phyloP scores from a whole-genome alignment of 2,329 filamentous ascomycete genomes.

The Aspergillus awamori region DNA sequence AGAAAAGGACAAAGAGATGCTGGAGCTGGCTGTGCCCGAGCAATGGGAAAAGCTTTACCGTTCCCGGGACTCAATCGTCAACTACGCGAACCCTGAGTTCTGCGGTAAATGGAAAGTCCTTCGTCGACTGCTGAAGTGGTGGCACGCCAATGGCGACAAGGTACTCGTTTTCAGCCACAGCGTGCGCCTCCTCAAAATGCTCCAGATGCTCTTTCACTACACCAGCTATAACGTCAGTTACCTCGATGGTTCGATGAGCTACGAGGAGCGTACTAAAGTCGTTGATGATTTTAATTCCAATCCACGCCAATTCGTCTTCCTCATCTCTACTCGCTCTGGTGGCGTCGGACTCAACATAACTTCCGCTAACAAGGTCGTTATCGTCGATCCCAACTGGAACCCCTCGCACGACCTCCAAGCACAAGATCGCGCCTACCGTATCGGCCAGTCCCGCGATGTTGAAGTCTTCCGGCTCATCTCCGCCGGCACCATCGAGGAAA shows the following conservation, averaged over 20 bases:
- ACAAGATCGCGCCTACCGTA: conserved; percentile 93
- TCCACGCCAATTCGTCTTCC: conserved; percentile 84
- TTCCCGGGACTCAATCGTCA: conserved; percentile 75
- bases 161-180: conserved; percentile 95
- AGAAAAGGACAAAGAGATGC: conserved; percentile 71
- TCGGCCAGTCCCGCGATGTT: conserved; percentile 88
- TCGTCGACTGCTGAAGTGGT: conserved; percentile 82
- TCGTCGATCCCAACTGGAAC: conserved; percentile 98
- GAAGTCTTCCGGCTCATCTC: conserved; percentile 93
- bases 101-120: conserved; percentile 97
- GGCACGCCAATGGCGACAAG: conserved; percentile 88
- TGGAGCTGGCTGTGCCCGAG: conserved; percentile 74
- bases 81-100: conserved; percentile 82
- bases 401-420: conserved; percentile 92
- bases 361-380: conserved; percentile 95
- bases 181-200: conserved; percentile 78
- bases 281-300: conserved; percentile 94
- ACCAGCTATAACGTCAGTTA: conserved; percentile 92
- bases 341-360: conserved; percentile 96
- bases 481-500: conserved; percentile 92
- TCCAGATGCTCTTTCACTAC: conserved; percentile 81
- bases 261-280: conserved; percentile 77
- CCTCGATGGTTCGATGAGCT: conserved; percentile 79
- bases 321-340: conserved; percentile 92
- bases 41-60: conserved; percentile 74